A percentile compares a stretch with the other conserved stretches of the same genome.
Evolutionary conservation across 306 rosid genomes (phyloP).

Genomic region (cucumber (Cucumis sativus)): Cucumber_9930_V3 NC_026655.2:5227001-5227500

Average conservation of each 20-base stretch:
- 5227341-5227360: background rate
- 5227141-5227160: background rate
- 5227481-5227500: background rate
- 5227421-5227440: background rate
- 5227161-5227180: background rate
- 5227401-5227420: background rate
- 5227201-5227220: background rate
- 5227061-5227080: background rate
- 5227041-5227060: background rate
- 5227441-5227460: background rate
- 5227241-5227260: background rate
- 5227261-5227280: background rate
- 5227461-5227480: background rate
- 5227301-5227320: background rate
- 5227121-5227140: background rate
- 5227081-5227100: background rate
- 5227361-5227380: background rate
- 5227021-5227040: background rate
- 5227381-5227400: background rate
- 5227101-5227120: background rate
- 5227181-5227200: background rate
- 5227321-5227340: background rate
- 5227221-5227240: background rate
- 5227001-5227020: background rate
- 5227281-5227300: background rate